phyloP scores from a whole-genome alignment of 1,284 basidiomycete genomes.

The Blastosporella zonata region DNA sequence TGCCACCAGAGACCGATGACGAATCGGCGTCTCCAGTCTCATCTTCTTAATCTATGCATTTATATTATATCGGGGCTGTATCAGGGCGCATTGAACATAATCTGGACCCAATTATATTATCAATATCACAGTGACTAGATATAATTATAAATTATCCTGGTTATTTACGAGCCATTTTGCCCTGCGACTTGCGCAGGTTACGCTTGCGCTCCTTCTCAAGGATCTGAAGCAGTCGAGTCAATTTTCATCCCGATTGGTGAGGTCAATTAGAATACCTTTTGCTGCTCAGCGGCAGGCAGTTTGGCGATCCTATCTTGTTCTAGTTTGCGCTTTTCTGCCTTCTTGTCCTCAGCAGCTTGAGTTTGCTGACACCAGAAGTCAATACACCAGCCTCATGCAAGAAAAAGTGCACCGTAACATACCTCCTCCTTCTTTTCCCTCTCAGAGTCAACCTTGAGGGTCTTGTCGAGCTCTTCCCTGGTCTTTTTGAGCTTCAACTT shows the following conservation, averaged over 20 bases:
- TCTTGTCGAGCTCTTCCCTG: conserved; percentile 67
- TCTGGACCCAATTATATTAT: conserved; percentile 21
- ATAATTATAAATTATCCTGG: conserved; percentile 13
- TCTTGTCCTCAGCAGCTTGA: conserved; percentile 62
- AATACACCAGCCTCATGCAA: conserved; percentile 1
- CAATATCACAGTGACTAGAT: conserved; percentile 10
- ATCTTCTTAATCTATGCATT: conserved; percentile 1
- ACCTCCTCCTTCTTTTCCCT: conserved; percentile 74
- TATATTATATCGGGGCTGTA: no score
- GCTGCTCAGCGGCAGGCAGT: conserved; percentile 78
- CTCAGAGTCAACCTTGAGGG: conserved; percentile 63
- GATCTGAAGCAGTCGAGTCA: conserved; percentile 35
- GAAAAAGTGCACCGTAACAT: conserved; percentile 17
- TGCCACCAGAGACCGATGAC: not conserved
- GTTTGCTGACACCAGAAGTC: conserved; percentile 19
- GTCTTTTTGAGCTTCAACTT: conserved; percentile 68
- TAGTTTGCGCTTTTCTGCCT: conserved; percentile 69
- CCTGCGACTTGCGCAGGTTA: conserved; percentile 63
- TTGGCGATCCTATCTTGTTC: conserved; percentile 71
- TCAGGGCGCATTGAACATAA: no score
- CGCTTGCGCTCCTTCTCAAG: conserved; percentile 78
- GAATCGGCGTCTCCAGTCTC: conserved; percentile 3
- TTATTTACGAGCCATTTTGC: conserved; percentile 52
- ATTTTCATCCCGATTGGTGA: not conserved
- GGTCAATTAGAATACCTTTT: conserved; percentile 52